Evolutionary conservation across 768 basidiomycete species (phyloP).

Genomic region (Mycena venus): DNA sequence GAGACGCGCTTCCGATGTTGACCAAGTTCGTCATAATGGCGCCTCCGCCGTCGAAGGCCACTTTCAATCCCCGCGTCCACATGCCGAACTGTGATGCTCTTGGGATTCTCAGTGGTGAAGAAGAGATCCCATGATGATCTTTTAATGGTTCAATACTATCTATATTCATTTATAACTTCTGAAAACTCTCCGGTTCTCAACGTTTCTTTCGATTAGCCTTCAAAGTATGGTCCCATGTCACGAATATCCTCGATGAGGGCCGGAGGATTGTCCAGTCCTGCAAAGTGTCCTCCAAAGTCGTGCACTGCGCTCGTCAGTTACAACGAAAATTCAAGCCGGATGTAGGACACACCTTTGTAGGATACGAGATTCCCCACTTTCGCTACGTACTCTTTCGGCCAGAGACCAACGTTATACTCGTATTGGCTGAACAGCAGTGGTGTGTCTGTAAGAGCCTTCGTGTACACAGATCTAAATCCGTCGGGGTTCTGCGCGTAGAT

Average conservation of each 20-base stretch:
- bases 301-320: not conserved
- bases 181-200: too few relatives aligned
- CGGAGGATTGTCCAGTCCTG: constrained; percentile 25
- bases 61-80: constrained; percentile 11
- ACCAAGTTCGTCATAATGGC: constrained; percentile 4
- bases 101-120: constrained; percentile 14
- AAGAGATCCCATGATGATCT: not conserved
- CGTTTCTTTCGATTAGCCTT: too few relatives aligned
- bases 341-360: constrained; percentile 9
- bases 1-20: not conserved
- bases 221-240: not conserved
- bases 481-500: constrained; percentile 27
- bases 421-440: constrained; percentile 17
- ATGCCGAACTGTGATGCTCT: constrained; percentile 25
- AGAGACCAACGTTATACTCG: constrained; percentile 5
- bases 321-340: not conserved
- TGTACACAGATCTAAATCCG: not conserved
- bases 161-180: too few relatives aligned
- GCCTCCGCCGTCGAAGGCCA: not conserved
- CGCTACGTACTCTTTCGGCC: constrained; percentile 12
- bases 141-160: not conserved
- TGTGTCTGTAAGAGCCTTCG: not conserved
- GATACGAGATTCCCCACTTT: constrained; percentile 7
- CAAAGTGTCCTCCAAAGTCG: constrained; percentile 24
- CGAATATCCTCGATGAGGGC: constrained; percentile 25